Conservation (phyloP, 2,329 filamentous ascomycete species). For the Zopfia rhizophila region DNA sequence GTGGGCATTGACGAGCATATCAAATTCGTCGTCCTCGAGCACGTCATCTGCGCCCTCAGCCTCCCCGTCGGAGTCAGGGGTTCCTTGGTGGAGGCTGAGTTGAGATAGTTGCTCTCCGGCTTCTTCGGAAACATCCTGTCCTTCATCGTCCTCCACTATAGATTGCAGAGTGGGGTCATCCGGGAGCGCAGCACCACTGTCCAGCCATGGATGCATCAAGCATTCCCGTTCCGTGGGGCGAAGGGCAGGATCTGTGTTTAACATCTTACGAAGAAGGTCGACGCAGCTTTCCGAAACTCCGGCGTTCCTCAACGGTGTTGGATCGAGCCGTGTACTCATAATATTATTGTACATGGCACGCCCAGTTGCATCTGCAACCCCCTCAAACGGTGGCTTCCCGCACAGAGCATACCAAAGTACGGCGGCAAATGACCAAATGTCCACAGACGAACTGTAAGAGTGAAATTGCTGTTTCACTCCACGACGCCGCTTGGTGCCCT, state of each 20-base stretch:
- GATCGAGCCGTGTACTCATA: conserved; percentile 80
- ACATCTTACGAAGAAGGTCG: conserved; percentile 80
- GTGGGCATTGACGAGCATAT: conserved; percentile 44
- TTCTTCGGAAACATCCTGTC: conserved; percentile 70
- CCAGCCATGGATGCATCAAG: conserved; percentile 79
- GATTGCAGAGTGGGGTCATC: conserved; percentile 47
- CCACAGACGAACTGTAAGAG: conserved; percentile 89
- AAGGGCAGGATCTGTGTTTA: conserved; percentile 80
- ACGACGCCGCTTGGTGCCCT: conserved; percentile 71
- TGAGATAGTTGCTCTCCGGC: conserved; percentile 52
- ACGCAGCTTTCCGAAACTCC: conserved; percentile 74
- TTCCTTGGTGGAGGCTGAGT: conserved; percentile 64
- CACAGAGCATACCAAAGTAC: conserved; percentile 91
- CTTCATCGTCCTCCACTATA: conserved; percentile 68
- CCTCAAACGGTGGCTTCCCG: conserved; percentile 81
- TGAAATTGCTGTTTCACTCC: conserved; percentile 57
- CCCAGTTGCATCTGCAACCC: conserved; percentile 78
- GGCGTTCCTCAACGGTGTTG: conserved; percentile 67
- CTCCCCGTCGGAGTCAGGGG: conserved; percentile 40
- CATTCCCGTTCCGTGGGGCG: conserved; percentile 79
- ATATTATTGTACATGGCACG: conserved; percentile 85
- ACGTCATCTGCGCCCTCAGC: conserved; percentile 28
- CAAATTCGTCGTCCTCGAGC: conserved; percentile 43
- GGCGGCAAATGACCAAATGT: conserved; percentile 95
- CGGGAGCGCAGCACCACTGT: conserved; percentile 54